These are phyloP conservation scores for Mycena floridula DNA, from an alignment of 768 basidiomycete species.

Conservation along the genomic window DNA sequence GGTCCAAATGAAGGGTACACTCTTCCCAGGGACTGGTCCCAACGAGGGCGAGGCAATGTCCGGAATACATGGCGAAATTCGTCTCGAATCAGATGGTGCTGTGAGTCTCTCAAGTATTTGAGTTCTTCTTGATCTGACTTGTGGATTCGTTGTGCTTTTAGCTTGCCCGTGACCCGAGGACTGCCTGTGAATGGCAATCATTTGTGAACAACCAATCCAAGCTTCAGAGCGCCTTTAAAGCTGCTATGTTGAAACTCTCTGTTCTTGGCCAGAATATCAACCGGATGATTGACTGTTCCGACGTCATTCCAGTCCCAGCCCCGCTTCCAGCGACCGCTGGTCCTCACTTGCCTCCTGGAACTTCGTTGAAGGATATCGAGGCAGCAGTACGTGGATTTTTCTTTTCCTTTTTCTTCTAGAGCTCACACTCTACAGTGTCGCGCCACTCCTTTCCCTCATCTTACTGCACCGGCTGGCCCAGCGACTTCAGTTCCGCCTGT, in stretches of 20 bases:
- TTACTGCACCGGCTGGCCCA: conserved; percentile 18
- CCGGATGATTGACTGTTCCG: no score
- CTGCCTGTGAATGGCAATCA: conserved; percentile 42
- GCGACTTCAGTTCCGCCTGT: conserved; percentile 23
- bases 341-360: conserved; percentile 27
- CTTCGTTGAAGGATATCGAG: conserved; percentile 20
- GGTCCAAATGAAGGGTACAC: conserved; percentile 35
- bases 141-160: background rate
- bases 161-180: conserved; percentile 26
- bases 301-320: no score
- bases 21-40: conserved; percentile 23
- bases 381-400: conserved; percentile 18
- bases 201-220: no score
- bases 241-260: no score
- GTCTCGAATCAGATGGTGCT: conserved; percentile 15
- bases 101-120: no score
- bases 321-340: conserved; percentile 20
- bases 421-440: conserved; percentile 22
- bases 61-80: conserved; percentile 11
- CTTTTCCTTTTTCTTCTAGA: conserved; percentile 8
- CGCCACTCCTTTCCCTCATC: conserved; percentile 27
- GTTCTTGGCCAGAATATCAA: no score
- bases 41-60: conserved; percentile 11
- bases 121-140: no score
- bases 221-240: conserved; percentile 39